Percentiles rank a stretch among this genome's conserved stretches.
Evolutionary conservation across 2,329 filamentous ascomycete species (phyloP).

Genomic region (Neurospora sp.): DNA sequence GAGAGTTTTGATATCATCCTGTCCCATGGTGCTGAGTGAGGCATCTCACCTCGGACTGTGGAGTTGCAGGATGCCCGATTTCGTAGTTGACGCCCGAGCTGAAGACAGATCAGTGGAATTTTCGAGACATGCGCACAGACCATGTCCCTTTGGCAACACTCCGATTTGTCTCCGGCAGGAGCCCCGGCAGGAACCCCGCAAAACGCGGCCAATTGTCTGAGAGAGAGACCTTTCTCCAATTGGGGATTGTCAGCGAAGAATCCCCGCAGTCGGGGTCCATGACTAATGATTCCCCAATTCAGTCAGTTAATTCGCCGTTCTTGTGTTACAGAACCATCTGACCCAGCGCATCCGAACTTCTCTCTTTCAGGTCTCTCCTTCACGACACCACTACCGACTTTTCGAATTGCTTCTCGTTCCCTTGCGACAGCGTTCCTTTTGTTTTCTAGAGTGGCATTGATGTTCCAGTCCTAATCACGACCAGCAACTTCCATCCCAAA

Average conservation of each 20-base stretch:
- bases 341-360: background rate
- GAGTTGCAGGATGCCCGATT: no score
- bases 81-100: no score
- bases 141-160: background rate
- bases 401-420: background rate
- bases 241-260: background rate
- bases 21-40: background rate
- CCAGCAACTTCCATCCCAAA: background rate
- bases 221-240: background rate
- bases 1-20: no score
- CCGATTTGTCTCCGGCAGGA: background rate
- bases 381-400: background rate
- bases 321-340: background rate
- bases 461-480: background rate
- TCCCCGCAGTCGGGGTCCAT: conserved; percentile 1
- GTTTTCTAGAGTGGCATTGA: background rate
- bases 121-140: background rate
- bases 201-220: background rate
- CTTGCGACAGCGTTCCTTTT: background rate
- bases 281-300: conserved; percentile 6
- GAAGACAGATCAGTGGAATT: background rate
- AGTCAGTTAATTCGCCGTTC: background rate
- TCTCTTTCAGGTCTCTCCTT: background rate
- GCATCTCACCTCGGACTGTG: background rate
- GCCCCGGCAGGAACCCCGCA: background rate